A percentile compares a stretch with the other conserved stretches of the same genome.
phyloP scores from a whole-genome alignment of 805 yeast species.

The Metschnikowia anglica region DNA sequence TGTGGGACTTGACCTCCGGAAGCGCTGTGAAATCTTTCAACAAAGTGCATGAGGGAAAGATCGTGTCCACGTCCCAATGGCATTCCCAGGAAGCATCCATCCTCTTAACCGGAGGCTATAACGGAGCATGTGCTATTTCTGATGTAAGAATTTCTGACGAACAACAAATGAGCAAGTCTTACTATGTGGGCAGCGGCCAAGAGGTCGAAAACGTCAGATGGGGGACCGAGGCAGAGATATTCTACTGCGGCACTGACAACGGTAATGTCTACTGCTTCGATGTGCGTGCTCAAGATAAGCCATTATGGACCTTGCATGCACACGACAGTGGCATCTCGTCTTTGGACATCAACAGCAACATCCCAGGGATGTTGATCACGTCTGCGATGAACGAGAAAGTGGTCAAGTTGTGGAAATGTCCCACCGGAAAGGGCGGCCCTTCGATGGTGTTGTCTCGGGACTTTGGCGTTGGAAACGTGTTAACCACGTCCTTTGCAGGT shows the following conservation, averaged over 20 bases:
- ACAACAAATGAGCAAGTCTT: conserved; percentile 57
- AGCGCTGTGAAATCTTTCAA: conserved; percentile 76
- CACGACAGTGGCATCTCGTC: conserved; percentile 93
- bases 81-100: conserved; percentile 63
- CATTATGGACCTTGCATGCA: conserved; percentile 95
- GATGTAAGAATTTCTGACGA: conserved; percentile 80
- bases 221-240: conserved; percentile 53
- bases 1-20: conserved; percentile 86
- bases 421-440: conserved; percentile 52
- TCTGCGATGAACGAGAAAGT: conserved; percentile 89
- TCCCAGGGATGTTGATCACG: conserved; percentile 76
- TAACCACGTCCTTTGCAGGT: conserved; percentile 78
- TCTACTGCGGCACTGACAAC: conserved; percentile 87
- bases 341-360: conserved; percentile 62
- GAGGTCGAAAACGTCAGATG: conserved; percentile 84
- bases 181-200: conserved; percentile 63
- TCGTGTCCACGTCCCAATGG: conserved; percentile 88
- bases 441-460: conserved; percentile 89
- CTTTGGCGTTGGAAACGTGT: conserved; percentile 90
- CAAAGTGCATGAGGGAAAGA: conserved; percentile 69
- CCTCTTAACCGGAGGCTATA: conserved; percentile 90
- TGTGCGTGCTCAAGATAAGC: conserved; percentile 63
- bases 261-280: conserved; percentile 91
- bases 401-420: conserved; percentile 85
- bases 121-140: conserved; percentile 72